Percentiles rank a stretch among this genome's conserved stretches.
phyloP scores from a whole-genome alignment of 2,329 filamentous ascomycete genomes.

The Fusarium lateritium region DNA sequence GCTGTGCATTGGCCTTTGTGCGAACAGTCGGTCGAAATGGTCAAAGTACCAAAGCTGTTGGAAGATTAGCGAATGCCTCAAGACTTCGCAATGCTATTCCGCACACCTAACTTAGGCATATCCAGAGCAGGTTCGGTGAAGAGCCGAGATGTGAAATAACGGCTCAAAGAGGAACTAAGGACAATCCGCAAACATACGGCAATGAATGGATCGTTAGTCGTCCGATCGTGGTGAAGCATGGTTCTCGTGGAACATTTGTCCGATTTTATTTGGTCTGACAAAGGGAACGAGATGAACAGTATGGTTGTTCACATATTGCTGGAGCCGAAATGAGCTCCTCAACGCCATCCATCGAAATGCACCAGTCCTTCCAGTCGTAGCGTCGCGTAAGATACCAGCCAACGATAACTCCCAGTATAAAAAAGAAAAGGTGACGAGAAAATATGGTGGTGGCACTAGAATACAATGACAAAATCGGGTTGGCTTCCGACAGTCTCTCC shows the following conservation, averaged over 20 bases:
- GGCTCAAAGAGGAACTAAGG: conserved; percentile 9
- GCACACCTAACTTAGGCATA: conserved; percentile 16
- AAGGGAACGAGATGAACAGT: conserved; percentile 48
- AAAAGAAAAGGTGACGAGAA: conserved; percentile 37
- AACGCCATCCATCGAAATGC: conserved; percentile 42
- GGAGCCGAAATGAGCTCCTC: conserved; percentile 37
- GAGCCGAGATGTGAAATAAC: conserved; percentile 7
- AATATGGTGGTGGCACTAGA: conserved; percentile 49
- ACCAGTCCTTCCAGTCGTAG: conserved; percentile 43
- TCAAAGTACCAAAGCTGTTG: not conserved
- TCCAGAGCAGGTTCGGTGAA: not conserved
- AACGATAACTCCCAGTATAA: conserved; percentile 45
- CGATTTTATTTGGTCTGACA: conserved; percentile 52
- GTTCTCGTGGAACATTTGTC: conserved; percentile 49
- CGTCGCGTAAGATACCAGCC: conserved; percentile 42
- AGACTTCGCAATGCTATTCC: not conserved
- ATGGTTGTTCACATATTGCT: conserved; percentile 45
- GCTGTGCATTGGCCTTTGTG: conserved; percentile 10
- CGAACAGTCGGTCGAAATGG: conserved; percentile 10
- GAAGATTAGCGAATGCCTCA: conserved; percentile 23
- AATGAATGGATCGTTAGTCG: conserved; percentile 23
- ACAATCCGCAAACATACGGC: conserved; percentile 2
- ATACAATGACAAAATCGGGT: conserved; percentile 50
- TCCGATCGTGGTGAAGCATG: conserved; percentile 32
- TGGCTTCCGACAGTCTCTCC: conserved; percentile 41